Conservation (phyloP, 495 filamentous ascomycete species). For the Hypoxylon rickii region DNA sequence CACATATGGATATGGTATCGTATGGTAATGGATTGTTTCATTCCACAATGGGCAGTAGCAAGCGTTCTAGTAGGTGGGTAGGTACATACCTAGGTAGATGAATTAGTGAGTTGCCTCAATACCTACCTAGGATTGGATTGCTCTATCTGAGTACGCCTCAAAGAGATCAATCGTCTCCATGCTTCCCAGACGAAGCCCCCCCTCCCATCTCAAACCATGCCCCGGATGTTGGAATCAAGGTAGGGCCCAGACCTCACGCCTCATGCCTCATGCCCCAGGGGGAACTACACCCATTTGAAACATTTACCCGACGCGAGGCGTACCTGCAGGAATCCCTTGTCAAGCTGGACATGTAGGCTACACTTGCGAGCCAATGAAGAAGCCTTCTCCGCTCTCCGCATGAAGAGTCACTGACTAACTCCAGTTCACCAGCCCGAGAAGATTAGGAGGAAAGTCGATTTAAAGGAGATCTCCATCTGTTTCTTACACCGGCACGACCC, state of each 20-base stretch:
- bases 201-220: conserved; percentile 16
- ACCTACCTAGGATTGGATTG: not conserved
- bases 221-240: conserved; percentile 25
- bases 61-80: too few species aligned
- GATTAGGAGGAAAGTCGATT: conserved; percentile 7
- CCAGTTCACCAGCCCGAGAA: conserved; percentile 22
- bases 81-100: too few species aligned
- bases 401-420: conserved; percentile 18
- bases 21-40: not conserved
- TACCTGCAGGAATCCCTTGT: conserved; percentile 35
- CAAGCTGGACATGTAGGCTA: conserved; percentile 15
- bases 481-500: conserved; percentile 19
- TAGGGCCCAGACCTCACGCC: conserved; percentile 27
- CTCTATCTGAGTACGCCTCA: too few species aligned
- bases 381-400: conserved; percentile 21
- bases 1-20: not conserved
- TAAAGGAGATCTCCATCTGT: conserved; percentile 8
- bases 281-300: conserved; percentile 34
- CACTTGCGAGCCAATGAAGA: conserved; percentile 29
- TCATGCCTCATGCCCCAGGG: too few species aligned
- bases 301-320: conserved; percentile 33
- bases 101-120: too few species aligned
- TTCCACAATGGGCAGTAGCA: too few species aligned
- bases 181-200: not conserved
- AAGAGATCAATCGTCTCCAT: not conserved